Evolutionary conservation across 192 early-diverging fungal species (phyloP).

Genomic region (Allomyces javanicus): DNA sequence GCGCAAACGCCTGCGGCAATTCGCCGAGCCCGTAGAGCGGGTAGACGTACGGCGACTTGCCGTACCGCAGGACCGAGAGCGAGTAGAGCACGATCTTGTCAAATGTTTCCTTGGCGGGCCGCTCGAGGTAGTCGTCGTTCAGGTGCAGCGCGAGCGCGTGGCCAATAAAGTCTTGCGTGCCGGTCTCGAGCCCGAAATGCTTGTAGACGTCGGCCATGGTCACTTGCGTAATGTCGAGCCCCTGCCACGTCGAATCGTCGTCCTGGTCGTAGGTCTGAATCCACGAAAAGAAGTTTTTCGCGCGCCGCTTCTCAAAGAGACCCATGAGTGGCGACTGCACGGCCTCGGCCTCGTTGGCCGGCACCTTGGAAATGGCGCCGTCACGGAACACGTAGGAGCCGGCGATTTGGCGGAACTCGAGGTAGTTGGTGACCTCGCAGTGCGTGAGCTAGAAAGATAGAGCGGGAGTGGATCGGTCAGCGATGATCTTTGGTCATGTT

Average conservation of each 20-base stretch:
- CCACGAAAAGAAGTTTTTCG: slow-evolving; percentile 88
- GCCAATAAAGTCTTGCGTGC: slow-evolving; percentile 93
- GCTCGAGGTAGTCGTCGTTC: slow-evolving; percentile 59
- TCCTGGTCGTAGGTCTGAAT: slow-evolving; percentile 75
- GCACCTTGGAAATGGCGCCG: slow-evolving; percentile 86
- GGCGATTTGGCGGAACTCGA: slow-evolving; percentile 89
- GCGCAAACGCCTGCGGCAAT: slow-evolving; percentile 91
- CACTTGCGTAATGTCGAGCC: slow-evolving; percentile 51
- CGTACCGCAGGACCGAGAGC: slow-evolving; percentile 75
- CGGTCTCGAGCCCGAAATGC: slow-evolving; percentile 72
- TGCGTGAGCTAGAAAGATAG: slow-evolving; percentile 41
- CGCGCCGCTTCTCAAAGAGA: slow-evolving; percentile 79
- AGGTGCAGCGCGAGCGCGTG: slow-evolving; percentile 90
- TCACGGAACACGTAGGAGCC: slow-evolving; percentile 83
- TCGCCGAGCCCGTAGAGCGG: slow-evolving; percentile 95
- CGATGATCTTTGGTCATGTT: too few relatives aligned
- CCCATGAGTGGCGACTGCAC: slow-evolving; percentile 69
- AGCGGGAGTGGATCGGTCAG: too few relatives aligned
- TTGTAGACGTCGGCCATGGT: slow-evolving; percentile 70
- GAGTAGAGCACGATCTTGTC: slow-evolving; percentile 82
- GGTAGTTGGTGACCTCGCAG: slow-evolving; percentile 94
- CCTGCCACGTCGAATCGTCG: slow-evolving; percentile 64
- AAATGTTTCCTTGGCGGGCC: slow-evolving; percentile 66
- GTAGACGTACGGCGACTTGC: slow-evolving; percentile 96
- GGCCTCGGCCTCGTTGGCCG: slow-evolving; percentile 72